Evolutionary conservation across 2,329 filamentous ascomycete species (phyloP), one percentile per base, ranked within the genome.

Genomic region (Byssoonygena ceratinophila): DNA sequence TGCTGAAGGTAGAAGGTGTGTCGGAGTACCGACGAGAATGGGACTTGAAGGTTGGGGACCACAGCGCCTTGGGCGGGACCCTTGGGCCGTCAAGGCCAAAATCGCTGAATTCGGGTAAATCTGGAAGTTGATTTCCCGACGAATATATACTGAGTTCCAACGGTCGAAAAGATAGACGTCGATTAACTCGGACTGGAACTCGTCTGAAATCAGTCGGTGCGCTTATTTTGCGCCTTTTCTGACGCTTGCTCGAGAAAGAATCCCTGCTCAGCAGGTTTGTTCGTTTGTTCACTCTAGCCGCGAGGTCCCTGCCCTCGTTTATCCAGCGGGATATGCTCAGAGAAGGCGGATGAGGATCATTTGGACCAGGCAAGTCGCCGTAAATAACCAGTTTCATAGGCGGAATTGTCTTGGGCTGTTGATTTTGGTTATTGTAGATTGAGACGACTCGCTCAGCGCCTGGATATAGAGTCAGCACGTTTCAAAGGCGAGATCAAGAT

Each of bases 141-240:
- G 65, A 59, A 58, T 74, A 68, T 50, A 76, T 74, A 58, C 67
- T 74, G 44, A 75, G 62, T 59, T 75, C 67, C n/a, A 75, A 61
- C 3, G 72, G 72, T 31, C 66, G 61, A 57, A 69, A 74, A 12
- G 57, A 55, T 18, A 57, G 57, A 20, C 50, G 52, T 23, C 58
- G 54, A 31, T 51, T 51, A 46, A 36, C 32, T 16, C 54, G 57
- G 2, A 31, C 11, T 49, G 46, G 32, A 60, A 60, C 67, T 55
- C 63, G 60, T 52, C 68, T 63, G 54, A 74, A 74, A 41, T 72
- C 64, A 3, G 66, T 65, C 7, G 73, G 73, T 8, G 63, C 65
- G 39, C 73, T 67, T 51, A 75, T 74, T 43, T 61, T 66, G 51
- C 65, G 59, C n/a, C 62, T 65, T 29, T 61, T 57, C 9, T 59